These are phyloP conservation scores for Schwanniomyces pseudopolymorphus DNA, from an alignment of 805 yeast genomes.

Conservation along the genomic window DNA sequence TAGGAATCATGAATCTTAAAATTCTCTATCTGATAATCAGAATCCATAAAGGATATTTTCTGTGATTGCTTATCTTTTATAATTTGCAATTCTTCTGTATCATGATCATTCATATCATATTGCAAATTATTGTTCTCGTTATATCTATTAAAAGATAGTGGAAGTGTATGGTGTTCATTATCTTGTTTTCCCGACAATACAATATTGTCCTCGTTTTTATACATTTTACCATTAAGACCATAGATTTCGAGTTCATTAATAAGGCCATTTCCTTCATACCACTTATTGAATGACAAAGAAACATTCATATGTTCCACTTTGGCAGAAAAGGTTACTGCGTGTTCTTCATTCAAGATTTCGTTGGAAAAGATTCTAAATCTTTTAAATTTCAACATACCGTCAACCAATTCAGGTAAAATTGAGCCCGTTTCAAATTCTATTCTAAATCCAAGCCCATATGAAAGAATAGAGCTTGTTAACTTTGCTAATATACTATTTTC, in stretches of 20 bases:
- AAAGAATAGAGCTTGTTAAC: slow-evolving; percentile 34
- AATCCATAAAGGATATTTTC: slow-evolving; percentile 19
- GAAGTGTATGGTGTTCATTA: slow-evolving; percentile 10
- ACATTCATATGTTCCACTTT: slow-evolving; percentile 43
- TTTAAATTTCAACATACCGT: slow-evolving; percentile 49
- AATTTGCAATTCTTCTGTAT: slow-evolving; percentile 14
- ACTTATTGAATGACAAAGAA: slow-evolving; percentile 50
- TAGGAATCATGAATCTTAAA: slow-evolving; percentile 54
- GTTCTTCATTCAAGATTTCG: slow-evolving; percentile 12
- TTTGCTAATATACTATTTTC: slow-evolving; percentile 30
- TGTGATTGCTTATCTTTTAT: slow-evolving; percentile 2
- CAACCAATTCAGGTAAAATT: slow-evolving; percentile 44
- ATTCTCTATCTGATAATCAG: slow-evolving; percentile 31
- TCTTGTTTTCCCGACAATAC: slow-evolving; percentile 4
- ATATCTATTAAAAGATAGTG: slow-evolving; percentile 20
- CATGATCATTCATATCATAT: slow-evolving; percentile 29
- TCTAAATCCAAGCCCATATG: slow-evolving; percentile 38
- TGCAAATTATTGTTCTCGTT: slow-evolving; percentile 31
- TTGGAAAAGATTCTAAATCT: slow-evolving; percentile 29
- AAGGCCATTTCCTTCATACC: slow-evolving; percentile 56
- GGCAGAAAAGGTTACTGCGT: slow-evolving; percentile 26
- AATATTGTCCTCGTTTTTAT: slow-evolving; percentile 11
- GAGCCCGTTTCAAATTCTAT: slow-evolving; percentile 38
- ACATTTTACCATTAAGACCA: slow-evolving; percentile 45
- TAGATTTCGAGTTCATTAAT: slow-evolving; percentile 47